Conservation (phyloP, 805 yeast genomes). For the Candida berthetii region DNA sequence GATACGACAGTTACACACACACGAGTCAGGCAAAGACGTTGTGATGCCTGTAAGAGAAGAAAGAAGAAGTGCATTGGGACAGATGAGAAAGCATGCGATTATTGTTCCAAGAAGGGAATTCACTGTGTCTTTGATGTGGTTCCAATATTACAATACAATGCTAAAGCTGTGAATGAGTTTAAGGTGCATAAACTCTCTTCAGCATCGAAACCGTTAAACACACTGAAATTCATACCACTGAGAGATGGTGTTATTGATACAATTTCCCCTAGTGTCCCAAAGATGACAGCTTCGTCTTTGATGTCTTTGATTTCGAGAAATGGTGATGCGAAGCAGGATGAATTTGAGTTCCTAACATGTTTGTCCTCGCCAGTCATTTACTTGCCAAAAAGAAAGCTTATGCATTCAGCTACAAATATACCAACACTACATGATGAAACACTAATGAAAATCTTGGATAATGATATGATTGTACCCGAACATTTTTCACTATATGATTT, state of each 20-base stretch:
- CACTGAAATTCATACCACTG: too few relatives aligned
- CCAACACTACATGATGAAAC: neutral
- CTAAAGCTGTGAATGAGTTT: neutral
- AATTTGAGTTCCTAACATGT: neutral
- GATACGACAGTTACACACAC: neutral
- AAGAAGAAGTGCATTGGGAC: slow-evolving; percentile 6
- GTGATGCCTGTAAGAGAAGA: slow-evolving; percentile 6
- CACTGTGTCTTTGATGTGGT: slow-evolving; percentile 6
- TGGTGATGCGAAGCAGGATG: neutral
- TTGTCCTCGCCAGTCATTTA: neutral
- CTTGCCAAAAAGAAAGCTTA: neutral
- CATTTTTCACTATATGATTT: neutral
- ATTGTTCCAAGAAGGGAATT: slow-evolving; percentile 5
- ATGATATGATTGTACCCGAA: neutral
- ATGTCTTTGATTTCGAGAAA: neutral
- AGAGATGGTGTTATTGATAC: neutral
- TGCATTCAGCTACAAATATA: neutral
- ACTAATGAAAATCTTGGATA: neutral
- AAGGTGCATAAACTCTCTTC: neutral
- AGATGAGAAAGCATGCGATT: slow-evolving; percentile 1
- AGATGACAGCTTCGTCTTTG: neutral
- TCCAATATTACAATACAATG: slow-evolving; percentile 1
- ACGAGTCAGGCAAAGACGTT: neutral
- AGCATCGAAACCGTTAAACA: neutral
- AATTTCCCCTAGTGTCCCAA: neutral